Evolutionary conservation across 2,329 filamentous ascomycete genomes (phyloP), one percentile per base, ranked within the genome.

Genomic region (Aphanoascus verrucosus): DNA sequence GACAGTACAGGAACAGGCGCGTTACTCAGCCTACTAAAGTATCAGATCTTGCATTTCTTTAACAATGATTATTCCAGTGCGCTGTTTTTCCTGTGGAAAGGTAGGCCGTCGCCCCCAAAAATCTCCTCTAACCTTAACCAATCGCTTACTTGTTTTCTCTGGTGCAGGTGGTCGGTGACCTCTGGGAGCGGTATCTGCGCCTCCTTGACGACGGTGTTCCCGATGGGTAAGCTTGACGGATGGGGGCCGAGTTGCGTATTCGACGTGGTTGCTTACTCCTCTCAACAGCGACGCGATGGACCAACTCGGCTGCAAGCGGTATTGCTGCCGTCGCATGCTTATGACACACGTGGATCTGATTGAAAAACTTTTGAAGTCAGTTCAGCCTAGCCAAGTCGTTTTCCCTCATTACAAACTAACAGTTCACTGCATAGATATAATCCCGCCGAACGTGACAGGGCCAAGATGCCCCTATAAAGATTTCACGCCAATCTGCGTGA

Each of bases 281-380:
- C 15, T 42, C 7, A 15, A 65, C 62, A 96, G 93, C 66, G 89
- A 96, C 69, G 93, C 91, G 41, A 94, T 98, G 85, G 90, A 97
- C 71, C 81, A 89, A 67, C 83, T 98, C 51, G 89, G 89, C 54
- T 85, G 94, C 66, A 91, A 88, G 73, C 83, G 93, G 63, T 98
- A 98, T 77, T 98, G 93, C 80, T 98, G 93, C 76, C 87, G 93
- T 63, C 86, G 93, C 66, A 98, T 98, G 93, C 83, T 98, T 71
- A 96, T 98, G 86, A 98, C 93, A 56, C 93, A 98, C 73, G 93
- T 98, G 64, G 93, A 98, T 70, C 78, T 98, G 58, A 96, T 98
- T 63, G 93, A 98, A 78, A 98, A 98, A 75, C 82, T 98, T 49
- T 82, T 98, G 60, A 88, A 91, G 87, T 94, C 83, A 62, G 80